Evolutionary conservation across 2,329 filamentous ascomycete species (phyloP), one percentile per base, ranked within the genome.

Genomic region (Fusarium musae): DNA sequence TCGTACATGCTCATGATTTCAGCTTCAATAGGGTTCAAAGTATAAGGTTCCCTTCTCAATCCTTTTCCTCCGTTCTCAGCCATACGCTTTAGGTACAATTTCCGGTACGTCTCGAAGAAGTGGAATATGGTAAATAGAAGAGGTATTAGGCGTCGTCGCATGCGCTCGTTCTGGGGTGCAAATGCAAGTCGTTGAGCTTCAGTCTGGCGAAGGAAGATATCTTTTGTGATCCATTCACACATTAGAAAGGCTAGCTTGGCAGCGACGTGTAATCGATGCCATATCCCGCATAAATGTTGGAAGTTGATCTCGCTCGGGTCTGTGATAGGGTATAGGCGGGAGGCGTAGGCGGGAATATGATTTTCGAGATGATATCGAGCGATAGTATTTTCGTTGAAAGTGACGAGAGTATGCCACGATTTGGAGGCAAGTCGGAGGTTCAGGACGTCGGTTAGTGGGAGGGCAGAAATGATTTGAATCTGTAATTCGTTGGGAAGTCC

Each of bases 1-100:
- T 92, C 89, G 78, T 92, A 92, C 87, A 89, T 89, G 59, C 80
- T 85, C 88, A 92, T 90, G 42, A 92, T 87, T 74, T 89, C 82
- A 21, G 81, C 80, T 78, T 92, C 90, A 70, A 92, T 89, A 0
- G 90, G 90, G 73, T 92, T 91, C 44, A 88, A 67, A 0, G 89
- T 91, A 72, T 88, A 91, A 1, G 89, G 87, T 60, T 85, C 84
- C 46, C 79, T 83, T 44, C 81, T 81, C 50, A 92, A 74, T 9
- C 89, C 88, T 54, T 86, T 82, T 17, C 87, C 86, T 43, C 81
- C 82, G 62, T 89, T 84, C 53, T 88, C 83, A 54, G 83, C 81
- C 30, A 92, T 84, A 68, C 89, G 88, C 72, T 89, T 81, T 12
- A 91, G 79, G 73, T 92, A 89, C 6, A 90, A 82, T 43, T 84